Evolutionary conservation across 441 rosid genomes (phyloP), one percentile per base, ranked within the genome.

Genomic region (Croton laevigatus): DNA sequence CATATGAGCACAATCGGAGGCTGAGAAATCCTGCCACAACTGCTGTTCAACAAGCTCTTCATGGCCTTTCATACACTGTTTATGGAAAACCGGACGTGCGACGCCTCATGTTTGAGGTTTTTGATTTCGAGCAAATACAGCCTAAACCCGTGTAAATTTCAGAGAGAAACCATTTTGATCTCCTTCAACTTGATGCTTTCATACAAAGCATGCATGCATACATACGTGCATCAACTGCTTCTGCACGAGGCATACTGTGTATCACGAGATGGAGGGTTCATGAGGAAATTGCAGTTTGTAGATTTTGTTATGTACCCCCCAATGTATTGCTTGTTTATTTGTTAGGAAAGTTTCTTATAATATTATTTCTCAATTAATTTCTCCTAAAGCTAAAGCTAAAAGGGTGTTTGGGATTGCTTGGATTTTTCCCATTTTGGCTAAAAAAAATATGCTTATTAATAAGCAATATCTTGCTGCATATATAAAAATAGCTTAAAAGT

Each of bases 71-170:
- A 0, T 92, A 89, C 74, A 83, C 93, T 0, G 81, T 90, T 11
- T 89, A 92, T 6, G 96, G 99, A 36, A 90, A 92, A 65, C 87
- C 92, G 0, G 98, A 94, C 52, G 98, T 92, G 4, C 78, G 99
- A 48, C 88, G 98, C 65, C 92, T 92, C 66, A 86, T 92, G 96
- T 94, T 92, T 53, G 96, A 92, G 74, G 92, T 92, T 77, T 94
- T 94, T 60, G 94, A 92, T 84, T 92, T 94, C 4, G 99, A 94
- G 84, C 96, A 92, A 82, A 86, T 80, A 46, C 99, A 87, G 78
- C 98, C 99, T 5, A 94, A 94, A 75, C 77, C 88, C 66, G 82
- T 94, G 63, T 88, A 82, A 89, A 72, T 62, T 59, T 60, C 6
- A 42, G 52, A 53, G 34, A 8, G 57, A 61, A 4, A 51, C 64